These are phyloP conservation scores for Euphorbia celastroides DNA, from an alignment of 441 rosid species.

Conservation along the genomic window DNA sequence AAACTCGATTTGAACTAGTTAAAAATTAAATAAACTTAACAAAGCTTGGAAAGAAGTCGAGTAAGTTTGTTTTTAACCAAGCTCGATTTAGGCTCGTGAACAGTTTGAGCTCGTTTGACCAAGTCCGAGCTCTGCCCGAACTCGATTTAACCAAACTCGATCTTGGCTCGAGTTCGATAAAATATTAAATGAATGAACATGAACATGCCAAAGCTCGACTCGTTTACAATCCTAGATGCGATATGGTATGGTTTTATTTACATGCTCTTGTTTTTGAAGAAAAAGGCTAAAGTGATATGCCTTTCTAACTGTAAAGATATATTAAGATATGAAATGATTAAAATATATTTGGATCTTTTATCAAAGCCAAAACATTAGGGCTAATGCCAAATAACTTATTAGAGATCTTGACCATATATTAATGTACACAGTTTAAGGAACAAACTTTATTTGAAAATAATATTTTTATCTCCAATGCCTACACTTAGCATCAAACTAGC, in stretches of 20 bases:
- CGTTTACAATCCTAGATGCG: no score
- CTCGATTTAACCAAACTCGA: no score
- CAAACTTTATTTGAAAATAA: background rate
- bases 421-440: background rate
- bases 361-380: slow-evolving; percentile 35
- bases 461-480: background rate
- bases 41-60: no score
- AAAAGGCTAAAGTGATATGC: slow-evolving; percentile 15
- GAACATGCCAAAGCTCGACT: no score
- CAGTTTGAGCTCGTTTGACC: no score
- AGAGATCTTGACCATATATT: slow-evolving; percentile 5
- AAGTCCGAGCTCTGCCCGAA: no score
- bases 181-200: no score
- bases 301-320: slow-evolving; percentile 25
- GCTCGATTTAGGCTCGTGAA: no score
- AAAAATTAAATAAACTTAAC: no score
- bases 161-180: no score
- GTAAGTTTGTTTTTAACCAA: no score
- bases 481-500: background rate
- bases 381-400: background rate
- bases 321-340: background rate
- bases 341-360: slow-evolving; percentile 18
- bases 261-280: background rate
- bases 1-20: no score
- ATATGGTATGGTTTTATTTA: background rate